phyloP scores from a whole-genome alignment of 371 early-diverging fungal species.

The Coemansia linderi region DNA sequence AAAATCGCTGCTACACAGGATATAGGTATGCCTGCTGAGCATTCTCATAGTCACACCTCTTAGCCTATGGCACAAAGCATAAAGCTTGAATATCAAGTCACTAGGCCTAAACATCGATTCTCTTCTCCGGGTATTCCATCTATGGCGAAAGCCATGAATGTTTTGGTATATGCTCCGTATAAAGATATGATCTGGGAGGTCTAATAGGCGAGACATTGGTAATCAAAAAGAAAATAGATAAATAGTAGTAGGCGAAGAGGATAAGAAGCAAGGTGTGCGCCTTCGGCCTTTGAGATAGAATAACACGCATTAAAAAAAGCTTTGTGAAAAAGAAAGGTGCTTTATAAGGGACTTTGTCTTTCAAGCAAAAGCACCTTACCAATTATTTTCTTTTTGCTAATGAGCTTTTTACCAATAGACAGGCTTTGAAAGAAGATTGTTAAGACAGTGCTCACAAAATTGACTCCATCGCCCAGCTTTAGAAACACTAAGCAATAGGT shows the following conservation, averaged over 20 bases:
- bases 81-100: neutral
- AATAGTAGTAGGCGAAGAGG: neutral
- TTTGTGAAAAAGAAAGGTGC: neutral
- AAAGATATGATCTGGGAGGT: neutral
- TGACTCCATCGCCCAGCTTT: no score
- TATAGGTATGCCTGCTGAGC: neutral
- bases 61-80: neutral
- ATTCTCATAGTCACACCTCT: neutral
- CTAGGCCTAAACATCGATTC: neutral
- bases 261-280: neutral
- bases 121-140: neutral
- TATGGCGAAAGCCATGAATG: neutral
- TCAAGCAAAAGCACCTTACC: neutral
- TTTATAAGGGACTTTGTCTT: neutral
- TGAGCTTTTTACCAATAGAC: neutral
- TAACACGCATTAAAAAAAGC: neutral
- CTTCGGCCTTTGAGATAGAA: no score
- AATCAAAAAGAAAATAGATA: neutral
- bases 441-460: neutral
- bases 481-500: no score
- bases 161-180: neutral
- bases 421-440: neutral
- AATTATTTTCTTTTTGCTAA: neutral
- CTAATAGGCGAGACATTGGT: neutral
- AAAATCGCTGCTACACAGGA: constrained; percentile 4